Evolutionary conservation across 2,329 filamentous ascomycete species (phyloP), one percentile per base, ranked within the genome.

Genomic region (Colletotrichum filicis): DNA sequence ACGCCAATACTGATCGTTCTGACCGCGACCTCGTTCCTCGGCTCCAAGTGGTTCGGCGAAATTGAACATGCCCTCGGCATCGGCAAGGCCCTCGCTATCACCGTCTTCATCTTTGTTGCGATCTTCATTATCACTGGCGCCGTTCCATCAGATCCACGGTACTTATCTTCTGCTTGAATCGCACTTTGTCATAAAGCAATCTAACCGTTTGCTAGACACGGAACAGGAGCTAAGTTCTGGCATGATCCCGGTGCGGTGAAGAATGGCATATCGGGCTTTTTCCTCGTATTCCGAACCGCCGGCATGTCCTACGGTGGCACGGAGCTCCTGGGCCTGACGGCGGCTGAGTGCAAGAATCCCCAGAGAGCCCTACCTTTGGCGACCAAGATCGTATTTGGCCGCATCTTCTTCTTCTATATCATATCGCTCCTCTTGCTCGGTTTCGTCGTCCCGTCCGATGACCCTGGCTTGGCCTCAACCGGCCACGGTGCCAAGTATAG

Each of bases 351-450:
- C 70, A 77, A 79, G 16, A 81, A 82, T 56, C 85, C 83, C 11
- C 75, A 90, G 74, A 91, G 93, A 78, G 90, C 92, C 0, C 87
- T 98, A 1, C 95, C 95, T 0, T 91, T 91, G 1, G 95, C 95
- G 7, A 92, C 96, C 78, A 97, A 97, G 84, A 94, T 97, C 79
- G 94, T 89, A 35, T 89, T 89, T 68, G 89, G 87, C 86, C 86
- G 88, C 73, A 89, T 89, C 75, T 87, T 85, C 1, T 78, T 89
- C 76, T 90, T 90, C 75, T 90, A 90, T 75, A 80, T 89, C 61
- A 79, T 89, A 5, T 85, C 87, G 35, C 83, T 90, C 19, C 82
- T 87, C 57, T 85, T 89, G 11, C 84, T 89, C 22, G 87, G 88
- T 26, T 82, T 90, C 8, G 79, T 89, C 12, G 81, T 89, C 56